phyloP scores from a whole-genome alignment of 768 basidiomycete species.

The Tephrocybe sp. region DNA sequence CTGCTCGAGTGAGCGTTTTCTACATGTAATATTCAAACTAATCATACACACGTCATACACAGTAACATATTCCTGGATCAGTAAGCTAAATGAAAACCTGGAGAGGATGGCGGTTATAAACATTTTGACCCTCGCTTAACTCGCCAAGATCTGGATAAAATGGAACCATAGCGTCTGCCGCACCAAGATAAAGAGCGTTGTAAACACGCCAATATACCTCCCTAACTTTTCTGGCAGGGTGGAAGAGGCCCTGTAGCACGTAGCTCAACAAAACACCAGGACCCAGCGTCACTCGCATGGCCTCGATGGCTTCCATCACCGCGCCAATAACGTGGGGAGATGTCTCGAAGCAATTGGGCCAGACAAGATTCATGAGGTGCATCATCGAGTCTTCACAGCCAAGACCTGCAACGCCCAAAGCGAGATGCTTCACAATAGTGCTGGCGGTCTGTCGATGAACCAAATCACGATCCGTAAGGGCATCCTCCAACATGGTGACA shows the following conservation, averaged over 20 bases:
- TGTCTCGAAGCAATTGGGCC: conserved; percentile 99
- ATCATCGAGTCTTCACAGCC: conserved; percentile 98
- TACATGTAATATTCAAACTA: background rate
- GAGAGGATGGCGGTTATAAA: conserved; percentile 81
- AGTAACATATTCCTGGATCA: conserved; percentile 1
- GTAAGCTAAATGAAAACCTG: conserved; percentile 72
- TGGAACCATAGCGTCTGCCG: conserved; percentile 87
- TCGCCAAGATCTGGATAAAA: conserved; percentile 93
- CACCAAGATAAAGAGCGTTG: conserved; percentile 91
- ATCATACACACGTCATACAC: conserved; percentile 12
- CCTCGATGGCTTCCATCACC: conserved; percentile 97
- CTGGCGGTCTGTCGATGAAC: conserved; percentile 98
- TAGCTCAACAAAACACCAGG: conserved; percentile 92
- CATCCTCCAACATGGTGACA: conserved; percentile 97
- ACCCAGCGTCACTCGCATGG: conserved; percentile 94
- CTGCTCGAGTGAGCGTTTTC: too few species aligned
- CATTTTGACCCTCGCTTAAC: conserved; percentile 87
- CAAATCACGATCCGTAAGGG: conserved; percentile 95
- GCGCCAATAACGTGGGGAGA: conserved; percentile 97
- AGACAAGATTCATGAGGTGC: conserved; percentile 96
- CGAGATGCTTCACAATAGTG: conserved; percentile 97
- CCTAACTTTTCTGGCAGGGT: conserved; percentile 94
- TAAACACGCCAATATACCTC: conserved; percentile 99
- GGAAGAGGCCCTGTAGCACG: conserved; percentile 92
- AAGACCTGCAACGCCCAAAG: conserved; percentile 93